Conservation (phyloP, 257 asterid species). For the Gentiana straminea region DNA sequence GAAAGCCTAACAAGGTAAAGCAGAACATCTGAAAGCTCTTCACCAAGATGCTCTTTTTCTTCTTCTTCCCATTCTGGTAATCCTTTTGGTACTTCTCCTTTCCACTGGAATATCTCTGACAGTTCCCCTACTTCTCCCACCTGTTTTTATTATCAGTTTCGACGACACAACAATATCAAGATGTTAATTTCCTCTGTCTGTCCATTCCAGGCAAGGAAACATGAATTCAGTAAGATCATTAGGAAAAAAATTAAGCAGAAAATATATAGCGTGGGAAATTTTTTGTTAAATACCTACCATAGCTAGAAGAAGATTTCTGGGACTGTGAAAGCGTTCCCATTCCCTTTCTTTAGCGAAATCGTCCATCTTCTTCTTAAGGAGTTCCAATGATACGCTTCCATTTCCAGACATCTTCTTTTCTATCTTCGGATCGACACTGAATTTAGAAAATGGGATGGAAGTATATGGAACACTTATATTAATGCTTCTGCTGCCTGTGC, state of each 20-base stretch:
- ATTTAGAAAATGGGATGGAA: background rate
- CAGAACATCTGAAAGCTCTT: conserved; percentile 27
- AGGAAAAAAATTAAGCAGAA: no score
- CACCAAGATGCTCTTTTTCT: conserved; percentile 23
- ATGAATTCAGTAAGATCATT: no score
- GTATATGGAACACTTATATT: no score
- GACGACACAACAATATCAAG: no score
- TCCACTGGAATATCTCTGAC: conserved; percentile 31
- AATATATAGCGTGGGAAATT: background rate
- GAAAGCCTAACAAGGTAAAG: conserved; percentile 23
- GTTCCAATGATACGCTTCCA: conserved; percentile 22
- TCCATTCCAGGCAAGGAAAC: no score
- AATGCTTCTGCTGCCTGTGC: no score
- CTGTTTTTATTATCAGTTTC: background rate
- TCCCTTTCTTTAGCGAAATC: conserved; percentile 32
- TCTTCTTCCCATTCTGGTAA: conserved; percentile 24
- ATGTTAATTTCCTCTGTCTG: background rate
- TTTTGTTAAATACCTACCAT: conserved; percentile 8
- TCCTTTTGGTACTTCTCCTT: conserved; percentile 30
- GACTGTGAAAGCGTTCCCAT: conserved; percentile 36
- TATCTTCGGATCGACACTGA: background rate
- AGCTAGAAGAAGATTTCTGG: conserved; percentile 37
- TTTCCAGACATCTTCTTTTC: conserved; percentile 8
- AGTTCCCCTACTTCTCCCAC: conserved; percentile 30
- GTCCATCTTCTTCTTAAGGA: conserved; percentile 24